These are phyloP conservation scores for Carpinus viminea DNA, from an alignment of 306 rosid species.

Conservation along the genomic window DNA sequence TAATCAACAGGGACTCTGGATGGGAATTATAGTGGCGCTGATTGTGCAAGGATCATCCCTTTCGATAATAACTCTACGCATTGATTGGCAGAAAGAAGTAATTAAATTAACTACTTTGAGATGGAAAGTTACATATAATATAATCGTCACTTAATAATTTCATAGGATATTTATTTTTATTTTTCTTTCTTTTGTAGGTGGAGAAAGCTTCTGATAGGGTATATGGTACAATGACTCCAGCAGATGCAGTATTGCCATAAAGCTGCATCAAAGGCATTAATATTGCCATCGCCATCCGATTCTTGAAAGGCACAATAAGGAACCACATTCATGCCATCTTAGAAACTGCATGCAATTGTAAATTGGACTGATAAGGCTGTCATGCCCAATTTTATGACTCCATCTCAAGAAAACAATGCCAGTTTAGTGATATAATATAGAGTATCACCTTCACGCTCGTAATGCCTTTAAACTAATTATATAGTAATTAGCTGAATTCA, in stretches of 20 bases:
- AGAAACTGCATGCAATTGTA: background rate
- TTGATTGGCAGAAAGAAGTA: conserved; percentile 35
- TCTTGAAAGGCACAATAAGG: background rate
- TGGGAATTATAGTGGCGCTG: conserved; percentile 25
- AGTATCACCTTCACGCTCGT: no score
- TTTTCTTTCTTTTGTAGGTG: conserved; percentile 26
- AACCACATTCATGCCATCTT: background rate
- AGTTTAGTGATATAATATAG: no score
- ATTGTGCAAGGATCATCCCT: conserved; percentile 21
- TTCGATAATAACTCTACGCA: conserved; percentile 15
- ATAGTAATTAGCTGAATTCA: no score
- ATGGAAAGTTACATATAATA: background rate
- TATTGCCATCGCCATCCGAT: background rate
- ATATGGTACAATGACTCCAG: background rate
- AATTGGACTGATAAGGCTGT: no score
- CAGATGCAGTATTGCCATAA: conserved; percentile 4
- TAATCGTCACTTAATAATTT: background rate
- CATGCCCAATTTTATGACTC: no score
- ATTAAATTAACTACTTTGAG: background rate
- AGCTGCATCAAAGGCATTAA: background rate
- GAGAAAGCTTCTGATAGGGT: conserved; percentile 39
- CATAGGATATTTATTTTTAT: background rate
- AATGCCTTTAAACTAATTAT: no score
- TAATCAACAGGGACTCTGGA: conserved; percentile 29
- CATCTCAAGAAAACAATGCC: no score